These are phyloP conservation scores for Lasiosphaeris hirsuta DNA, from an alignment of 495 filamentous ascomycete species.

Conservation along the genomic window DNA sequence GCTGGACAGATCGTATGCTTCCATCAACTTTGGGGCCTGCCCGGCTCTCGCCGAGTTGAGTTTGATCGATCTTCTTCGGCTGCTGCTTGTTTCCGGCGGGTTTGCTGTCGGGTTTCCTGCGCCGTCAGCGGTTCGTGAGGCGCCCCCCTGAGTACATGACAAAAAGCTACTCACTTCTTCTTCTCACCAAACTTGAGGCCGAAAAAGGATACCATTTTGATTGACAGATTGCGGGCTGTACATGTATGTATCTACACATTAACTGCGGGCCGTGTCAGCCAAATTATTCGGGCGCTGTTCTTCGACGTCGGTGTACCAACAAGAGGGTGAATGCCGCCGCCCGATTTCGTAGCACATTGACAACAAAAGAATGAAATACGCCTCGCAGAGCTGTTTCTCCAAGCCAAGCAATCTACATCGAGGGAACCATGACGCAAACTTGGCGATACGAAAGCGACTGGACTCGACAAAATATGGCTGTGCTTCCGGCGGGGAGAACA, in stretches of 20 bases:
- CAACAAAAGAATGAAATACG: too few species aligned
- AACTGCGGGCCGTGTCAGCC: not conserved
- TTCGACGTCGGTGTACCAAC: not conserved
- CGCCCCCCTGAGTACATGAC: not conserved
- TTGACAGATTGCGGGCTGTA: conserved; percentile 12
- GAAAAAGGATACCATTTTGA: conserved; percentile 50
- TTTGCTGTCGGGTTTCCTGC: conserved; percentile 34
- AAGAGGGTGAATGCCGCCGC: not conserved
- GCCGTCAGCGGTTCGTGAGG: conserved; percentile 19
- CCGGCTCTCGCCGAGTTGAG: conserved; percentile 27
- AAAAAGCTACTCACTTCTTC: conserved; percentile 43
- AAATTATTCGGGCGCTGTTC: not conserved
- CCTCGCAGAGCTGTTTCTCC: too few species aligned
- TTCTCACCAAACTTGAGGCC: conserved; percentile 47
- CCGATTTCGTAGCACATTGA: too few species aligned
- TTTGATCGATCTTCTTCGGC: conserved; percentile 30
- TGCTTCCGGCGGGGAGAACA: too few species aligned
- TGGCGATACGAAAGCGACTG: too few species aligned
- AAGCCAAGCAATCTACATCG: too few species aligned
- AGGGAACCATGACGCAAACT: too few species aligned
- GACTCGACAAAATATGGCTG: too few species aligned
- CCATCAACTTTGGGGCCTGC: conserved; percentile 22
- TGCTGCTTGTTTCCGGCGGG: conserved; percentile 19
- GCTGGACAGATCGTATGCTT: conserved; percentile 30
- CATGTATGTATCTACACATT: conserved; percentile 17